Evolutionary conservation across 306 rosid genomes (phyloP).

Genomic region (Spatholobus suberectus): DNA sequence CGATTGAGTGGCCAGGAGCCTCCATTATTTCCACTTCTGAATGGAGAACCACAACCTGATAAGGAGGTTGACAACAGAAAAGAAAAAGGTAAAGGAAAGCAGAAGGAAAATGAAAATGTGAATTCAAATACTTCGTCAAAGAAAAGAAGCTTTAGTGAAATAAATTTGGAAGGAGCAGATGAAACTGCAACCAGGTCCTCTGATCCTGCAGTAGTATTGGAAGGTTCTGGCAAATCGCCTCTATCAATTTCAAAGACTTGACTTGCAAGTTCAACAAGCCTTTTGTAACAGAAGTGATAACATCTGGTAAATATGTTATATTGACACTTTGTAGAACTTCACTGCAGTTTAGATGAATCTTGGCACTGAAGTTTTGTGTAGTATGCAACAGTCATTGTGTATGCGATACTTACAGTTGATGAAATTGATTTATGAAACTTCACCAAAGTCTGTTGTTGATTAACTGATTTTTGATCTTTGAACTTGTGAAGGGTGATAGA

Average conservation of each 20-base stretch:
- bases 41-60: constrained; percentile 54
- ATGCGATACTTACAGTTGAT: constrained; percentile 25
- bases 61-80: constrained; percentile 56
- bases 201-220: constrained; percentile 46
- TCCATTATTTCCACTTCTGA: constrained; percentile 71
- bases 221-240: constrained; percentile 58
- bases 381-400: constrained; percentile 18
- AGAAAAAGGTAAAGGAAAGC: constrained; percentile 74
- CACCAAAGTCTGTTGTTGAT: constrained; percentile 3
- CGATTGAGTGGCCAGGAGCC: constrained; percentile 88
- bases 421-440: constrained; percentile 26
- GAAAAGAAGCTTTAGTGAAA: constrained; percentile 76
- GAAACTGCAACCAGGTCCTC: constrained; percentile 49
- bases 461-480: constrained; percentile 1
- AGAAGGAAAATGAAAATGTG: constrained; percentile 49
- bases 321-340: constrained; percentile 43
- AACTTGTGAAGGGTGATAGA: constrained; percentile 22
- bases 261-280: constrained; percentile 8
- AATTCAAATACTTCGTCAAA: constrained; percentile 52
- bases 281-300: constrained; percentile 38
- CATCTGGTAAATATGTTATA: constrained; percentile 46
- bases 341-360: constrained; percentile 31
- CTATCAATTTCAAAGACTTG: constrained; percentile 48
- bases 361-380: constrained; percentile 22
- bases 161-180: constrained; percentile 57